phyloP scores from a whole-genome alignment of 805 yeast species.

The Sugiyamaella boreocaroliniensis region DNA sequence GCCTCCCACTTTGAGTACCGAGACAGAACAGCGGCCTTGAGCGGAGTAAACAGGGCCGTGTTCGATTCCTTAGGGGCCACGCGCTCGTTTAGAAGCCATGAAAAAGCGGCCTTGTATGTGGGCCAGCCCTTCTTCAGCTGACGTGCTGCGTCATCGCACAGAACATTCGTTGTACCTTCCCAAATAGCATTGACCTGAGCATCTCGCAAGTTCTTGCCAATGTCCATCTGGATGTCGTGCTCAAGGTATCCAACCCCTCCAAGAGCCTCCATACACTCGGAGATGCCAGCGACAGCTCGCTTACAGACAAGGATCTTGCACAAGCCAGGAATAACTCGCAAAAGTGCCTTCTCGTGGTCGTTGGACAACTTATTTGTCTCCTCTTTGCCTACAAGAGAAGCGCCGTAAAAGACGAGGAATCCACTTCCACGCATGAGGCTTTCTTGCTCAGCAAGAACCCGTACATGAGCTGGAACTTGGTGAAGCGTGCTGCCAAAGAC shows the following conservation, averaged over 20 bases:
- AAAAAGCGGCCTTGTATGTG: neutral
- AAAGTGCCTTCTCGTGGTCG: conserved; percentile 17
- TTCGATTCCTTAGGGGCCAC: neutral
- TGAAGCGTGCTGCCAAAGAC: conserved; percentile 24
- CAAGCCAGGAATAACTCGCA: conserved; percentile 26
- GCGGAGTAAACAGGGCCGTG: neutral
- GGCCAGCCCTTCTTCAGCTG: conserved; percentile 11
- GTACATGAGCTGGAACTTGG: conserved; percentile 24
- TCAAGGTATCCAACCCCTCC: conserved; percentile 31
- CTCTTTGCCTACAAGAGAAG: conserved; percentile 22
- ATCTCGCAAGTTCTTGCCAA: conserved; percentile 26
- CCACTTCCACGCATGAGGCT: conserved; percentile 19
- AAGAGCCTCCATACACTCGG: conserved; percentile 31
- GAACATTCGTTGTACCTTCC: conserved; percentile 32
- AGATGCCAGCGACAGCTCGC: conserved; percentile 22
- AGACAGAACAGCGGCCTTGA: neutral
- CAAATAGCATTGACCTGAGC: conserved; percentile 29
- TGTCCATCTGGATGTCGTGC: conserved; percentile 26
- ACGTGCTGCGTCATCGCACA: conserved; percentile 24
- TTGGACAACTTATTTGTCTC: conserved; percentile 15
- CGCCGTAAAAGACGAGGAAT: conserved; percentile 22
- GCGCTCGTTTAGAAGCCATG: neutral
- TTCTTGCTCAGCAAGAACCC: conserved; percentile 24
- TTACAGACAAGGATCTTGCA: conserved; percentile 25
- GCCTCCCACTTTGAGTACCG: conserved; percentile 3